Evolutionary conservation across 345 rosid genomes (phyloP), one percentile per base, ranked within the genome.

Genomic region (Syzygium jambos): DNA sequence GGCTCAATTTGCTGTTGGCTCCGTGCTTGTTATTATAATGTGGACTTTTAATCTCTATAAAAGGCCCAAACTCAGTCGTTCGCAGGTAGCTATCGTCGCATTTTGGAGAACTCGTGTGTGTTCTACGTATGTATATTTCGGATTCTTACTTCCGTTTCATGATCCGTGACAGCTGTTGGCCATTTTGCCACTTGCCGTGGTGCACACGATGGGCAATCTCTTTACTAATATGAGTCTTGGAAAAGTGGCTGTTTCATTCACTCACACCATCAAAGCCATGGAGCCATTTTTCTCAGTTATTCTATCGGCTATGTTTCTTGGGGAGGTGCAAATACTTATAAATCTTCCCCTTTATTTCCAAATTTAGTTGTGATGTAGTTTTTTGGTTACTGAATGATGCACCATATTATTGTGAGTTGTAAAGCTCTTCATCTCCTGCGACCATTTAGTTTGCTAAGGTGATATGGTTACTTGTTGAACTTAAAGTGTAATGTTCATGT

Each of bases 171-270:
- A 92, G 94, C 93, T 92, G 85, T 89, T 91, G 86, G 88, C 91
- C 27, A 90, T 92, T 52, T 34, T 91, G 90, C 94, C 93, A 59
- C 85, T 92, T 61, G 94, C 93, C 6, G 46, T 91, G 84, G 91
- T 92, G 86, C 94, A 92, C 78, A 83, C 89, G 1, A 63, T 91
- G 46, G 94, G 93, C 30, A 92, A 92, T 53, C 90, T 92, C 52
- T 92, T 92, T 88, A 92, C 94, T 65, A 92, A 91, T 68, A 91
- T 91, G 93, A 91, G 94, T 85, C 94, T 91, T 15, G 94, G 94
- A 21, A 93, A 92, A 89, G 94, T 93, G 86, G 89, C 93, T n/a
- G 93, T 93, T 88, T 93, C 94, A 6, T 93, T 93, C 78, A 93
- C 94, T 80, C 94, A 93, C 88, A 93, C 94, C 4, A 91, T 90